A percentile compares a stretch with the other conserved stretches of the same genome.
Evolutionary conservation across 352 stramenopile genomes (phyloP).

Genomic region (Elongisporangium prolatum): DNA sequence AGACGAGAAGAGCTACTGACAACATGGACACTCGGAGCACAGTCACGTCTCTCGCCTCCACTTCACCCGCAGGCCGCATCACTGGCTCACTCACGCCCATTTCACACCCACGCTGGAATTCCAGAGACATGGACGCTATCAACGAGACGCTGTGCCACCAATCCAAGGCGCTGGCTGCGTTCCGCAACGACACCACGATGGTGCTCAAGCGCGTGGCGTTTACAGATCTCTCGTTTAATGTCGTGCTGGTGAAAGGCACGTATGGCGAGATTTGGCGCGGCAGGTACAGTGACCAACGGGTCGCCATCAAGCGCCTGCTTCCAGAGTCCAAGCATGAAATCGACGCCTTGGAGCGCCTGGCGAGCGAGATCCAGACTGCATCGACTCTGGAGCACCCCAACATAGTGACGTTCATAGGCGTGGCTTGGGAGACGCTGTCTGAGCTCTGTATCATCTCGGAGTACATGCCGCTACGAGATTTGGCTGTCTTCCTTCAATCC

Average conservation of each 20-base stretch:
- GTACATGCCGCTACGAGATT: conserved; percentile 72
- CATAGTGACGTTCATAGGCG: conserved; percentile 68
- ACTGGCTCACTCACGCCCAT: not conserved
- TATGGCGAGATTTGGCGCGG: conserved; percentile 76
- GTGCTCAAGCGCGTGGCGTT: conserved; percentile 52
- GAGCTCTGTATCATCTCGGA: conserved; percentile 75
- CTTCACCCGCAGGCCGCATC: not conserved
- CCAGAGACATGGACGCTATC: not conserved
- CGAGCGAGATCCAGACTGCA: conserved; percentile 67
- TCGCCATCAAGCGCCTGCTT: conserved; percentile 72
- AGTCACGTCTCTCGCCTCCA: not conserved
- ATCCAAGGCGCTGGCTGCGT: conserved; percentile 41
- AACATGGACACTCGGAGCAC: not conserved
- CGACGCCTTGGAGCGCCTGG: conserved; percentile 56
- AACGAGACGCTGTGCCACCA: conserved; percentile 28
- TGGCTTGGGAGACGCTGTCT: conserved; percentile 59
- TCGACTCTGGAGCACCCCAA: conserved; percentile 67
- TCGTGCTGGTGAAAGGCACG: conserved; percentile 56
- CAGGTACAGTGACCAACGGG: conserved; percentile 54
- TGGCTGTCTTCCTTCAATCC: conserved; percentile 44
- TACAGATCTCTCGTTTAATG: conserved; percentile 60
- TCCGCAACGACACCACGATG: conserved; percentile 44
- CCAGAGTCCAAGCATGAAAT: conserved; percentile 51
- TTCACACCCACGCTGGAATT: not conserved
- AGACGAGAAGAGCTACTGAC: not conserved